Percentiles rank a stretch among this genome's conserved stretches.
Evolutionary conservation across 2,329 filamentous ascomycete species (phyloP).

Genomic region (Thyridium curvatum): DNA sequence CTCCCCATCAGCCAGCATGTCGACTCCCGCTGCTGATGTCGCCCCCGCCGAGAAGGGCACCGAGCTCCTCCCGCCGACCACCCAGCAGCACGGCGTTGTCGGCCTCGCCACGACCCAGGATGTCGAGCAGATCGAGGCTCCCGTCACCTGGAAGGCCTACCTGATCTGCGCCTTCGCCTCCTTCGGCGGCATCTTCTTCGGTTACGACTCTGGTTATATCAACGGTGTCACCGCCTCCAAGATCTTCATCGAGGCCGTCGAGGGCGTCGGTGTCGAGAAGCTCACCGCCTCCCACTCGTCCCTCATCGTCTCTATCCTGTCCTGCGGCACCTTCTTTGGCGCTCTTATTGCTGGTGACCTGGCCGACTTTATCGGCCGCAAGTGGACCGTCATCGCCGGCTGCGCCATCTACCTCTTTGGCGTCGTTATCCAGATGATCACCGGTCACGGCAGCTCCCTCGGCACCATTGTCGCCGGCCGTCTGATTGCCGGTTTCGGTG

Average conservation of each 20-base stretch:
- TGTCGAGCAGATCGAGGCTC: slow-evolving; percentile 57
- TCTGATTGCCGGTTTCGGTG: slow-evolving; percentile 69
- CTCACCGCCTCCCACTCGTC: slow-evolving; percentile 39
- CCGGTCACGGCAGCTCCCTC: slow-evolving; percentile 39
- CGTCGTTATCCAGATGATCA: slow-evolving; percentile 59
- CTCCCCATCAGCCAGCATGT: too few species aligned
- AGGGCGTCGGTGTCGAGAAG: slow-evolving; percentile 25
- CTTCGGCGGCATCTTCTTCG: slow-evolving; percentile 71
- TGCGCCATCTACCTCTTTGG: slow-evolving; percentile 67
- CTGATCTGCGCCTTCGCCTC: slow-evolving; percentile 64
- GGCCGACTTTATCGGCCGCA: slow-evolving; percentile 68
- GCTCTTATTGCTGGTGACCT: slow-evolving; percentile 72
- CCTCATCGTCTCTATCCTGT: slow-evolving; percentile 69
- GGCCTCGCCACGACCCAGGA: slow-evolving; percentile 39
- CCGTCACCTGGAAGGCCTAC: slow-evolving; percentile 64
- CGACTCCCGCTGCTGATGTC: too few species aligned
- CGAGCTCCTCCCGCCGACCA: slow-evolving; percentile 1
- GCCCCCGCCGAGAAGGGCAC: too few species aligned
- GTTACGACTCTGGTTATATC: slow-evolving; percentile 74
- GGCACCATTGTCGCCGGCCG: slow-evolving; percentile 65
- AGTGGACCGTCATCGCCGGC: slow-evolving; percentile 64
- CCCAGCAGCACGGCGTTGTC: slow-evolving; percentile 1
- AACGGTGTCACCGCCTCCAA: slow-evolving; percentile 52
- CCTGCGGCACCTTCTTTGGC: slow-evolving; percentile 72
- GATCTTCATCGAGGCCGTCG: slow-evolving; percentile 46